These are phyloP conservation scores for Corniculantispora saksenae DNA, from an alignment of 2,329 filamentous ascomycete genomes.

Conservation along the genomic window DNA sequence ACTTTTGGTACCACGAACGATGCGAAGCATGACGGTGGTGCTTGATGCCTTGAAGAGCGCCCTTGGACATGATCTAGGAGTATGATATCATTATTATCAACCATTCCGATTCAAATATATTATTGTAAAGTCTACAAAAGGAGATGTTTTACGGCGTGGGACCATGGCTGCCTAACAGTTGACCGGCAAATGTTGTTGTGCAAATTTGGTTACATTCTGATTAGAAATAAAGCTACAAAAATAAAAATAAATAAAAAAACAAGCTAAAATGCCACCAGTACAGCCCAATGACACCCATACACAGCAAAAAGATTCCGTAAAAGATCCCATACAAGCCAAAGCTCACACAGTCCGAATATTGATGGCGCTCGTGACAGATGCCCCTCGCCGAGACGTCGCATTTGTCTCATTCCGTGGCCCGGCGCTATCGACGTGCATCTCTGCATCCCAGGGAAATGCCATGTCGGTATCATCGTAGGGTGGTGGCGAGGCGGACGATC, in stretches of 20 bases:
- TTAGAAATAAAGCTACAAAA: no score
- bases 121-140: no score
- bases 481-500: background rate
- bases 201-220: no score
- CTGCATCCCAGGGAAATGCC: background rate
- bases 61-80: no score
- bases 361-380: background rate
- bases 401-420: background rate
- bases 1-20: background rate
- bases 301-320: background rate
- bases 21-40: no score
- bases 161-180: no score
- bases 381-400: background rate
- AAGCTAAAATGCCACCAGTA: background rate
- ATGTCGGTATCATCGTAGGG: constrained; percentile 3
- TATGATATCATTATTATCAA: no score
- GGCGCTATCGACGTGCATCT: background rate
- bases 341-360: background rate
- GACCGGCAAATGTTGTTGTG: no score
- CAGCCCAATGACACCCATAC: background rate
- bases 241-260: background rate
- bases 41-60: no score
- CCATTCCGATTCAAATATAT: no score
- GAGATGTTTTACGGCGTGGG: no score
- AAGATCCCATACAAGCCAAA: background rate